phyloP scores from a whole-genome alignment of 2,329 filamentous ascomycete genomes.

The Botrytis sinoallii region DNA sequence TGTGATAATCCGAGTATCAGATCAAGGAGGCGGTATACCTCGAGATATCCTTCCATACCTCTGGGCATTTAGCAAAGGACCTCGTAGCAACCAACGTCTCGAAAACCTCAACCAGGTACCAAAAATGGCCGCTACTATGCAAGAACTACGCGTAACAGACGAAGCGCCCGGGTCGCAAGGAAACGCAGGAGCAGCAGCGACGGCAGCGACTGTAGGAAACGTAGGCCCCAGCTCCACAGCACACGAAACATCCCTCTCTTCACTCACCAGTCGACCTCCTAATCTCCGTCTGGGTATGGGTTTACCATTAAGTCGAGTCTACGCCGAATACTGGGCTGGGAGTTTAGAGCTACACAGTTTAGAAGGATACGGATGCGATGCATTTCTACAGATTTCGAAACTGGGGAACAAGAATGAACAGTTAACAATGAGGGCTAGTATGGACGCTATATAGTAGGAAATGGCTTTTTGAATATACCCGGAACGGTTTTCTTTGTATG shows the following conservation, averaged over 20 bases:
- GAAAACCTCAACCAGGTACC: slow-evolving; percentile 84
- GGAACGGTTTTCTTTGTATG: not conserved
- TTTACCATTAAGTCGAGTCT: slow-evolving; percentile 86
- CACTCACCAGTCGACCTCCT: slow-evolving; percentile 77
- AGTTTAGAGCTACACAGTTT: slow-evolving; percentile 86
- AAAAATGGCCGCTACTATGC: slow-evolving; percentile 87
- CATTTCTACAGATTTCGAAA: slow-evolving; percentile 93
- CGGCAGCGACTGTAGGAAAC: slow-evolving; percentile 32
- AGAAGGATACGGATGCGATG: slow-evolving; percentile 94
- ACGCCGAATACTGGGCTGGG: slow-evolving; percentile 97
- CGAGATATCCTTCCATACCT: slow-evolving; percentile 81
- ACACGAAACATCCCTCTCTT: slow-evolving; percentile 60
- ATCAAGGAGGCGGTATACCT: slow-evolving; percentile 89
- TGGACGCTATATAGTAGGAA: slow-evolving; percentile 60
- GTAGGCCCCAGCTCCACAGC: slow-evolving; percentile 13
- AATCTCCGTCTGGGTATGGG: slow-evolving; percentile 90
- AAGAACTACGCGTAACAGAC: slow-evolving; percentile 66
- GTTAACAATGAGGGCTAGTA: slow-evolving; percentile 71
- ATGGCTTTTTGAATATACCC: slow-evolving; percentile 11
- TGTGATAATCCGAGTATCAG: slow-evolving; percentile 93
- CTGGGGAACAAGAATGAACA: slow-evolving; percentile 98
- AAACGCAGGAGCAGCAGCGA: slow-evolving; percentile 33
- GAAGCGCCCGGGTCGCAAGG: slow-evolving; percentile 1
- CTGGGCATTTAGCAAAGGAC: slow-evolving; percentile 96
- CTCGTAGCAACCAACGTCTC: slow-evolving; percentile 72